Percentiles rank a stretch among this genome's conserved stretches.
These are phyloP conservation scores for Candolleomyces efflorescens DNA, from an alignment of 768 basidiomycete genomes.

Conservation along the genomic window DNA sequence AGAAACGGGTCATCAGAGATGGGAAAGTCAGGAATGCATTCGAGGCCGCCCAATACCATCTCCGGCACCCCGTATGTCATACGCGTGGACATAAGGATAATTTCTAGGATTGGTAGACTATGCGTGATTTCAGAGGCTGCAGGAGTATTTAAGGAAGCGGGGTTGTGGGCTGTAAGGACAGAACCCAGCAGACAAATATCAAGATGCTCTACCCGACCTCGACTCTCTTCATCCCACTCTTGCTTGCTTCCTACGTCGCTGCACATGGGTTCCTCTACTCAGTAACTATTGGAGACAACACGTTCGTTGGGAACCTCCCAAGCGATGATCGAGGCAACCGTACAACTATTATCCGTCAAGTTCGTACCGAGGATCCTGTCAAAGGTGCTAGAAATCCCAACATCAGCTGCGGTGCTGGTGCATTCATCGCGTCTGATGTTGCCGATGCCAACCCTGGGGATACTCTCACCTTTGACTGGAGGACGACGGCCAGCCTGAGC, in stretches of 20 bases:
- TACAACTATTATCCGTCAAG: slow-evolving; percentile 36
- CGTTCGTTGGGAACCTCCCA: slow-evolving; percentile 32
- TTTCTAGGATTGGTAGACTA: too few species aligned
- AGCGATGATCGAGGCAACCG: slow-evolving; percentile 8
- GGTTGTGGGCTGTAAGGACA: too few species aligned
- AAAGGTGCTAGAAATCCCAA: slow-evolving; percentile 55
- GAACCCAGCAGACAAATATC: too few species aligned
- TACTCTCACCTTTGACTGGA: slow-evolving; percentile 52
- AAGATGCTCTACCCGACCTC: too few species aligned
- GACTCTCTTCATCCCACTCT: slow-evolving; percentile 26
- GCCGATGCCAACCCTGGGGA: slow-evolving; percentile 60
- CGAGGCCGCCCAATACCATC: too few species aligned
- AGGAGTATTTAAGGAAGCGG: too few species aligned
- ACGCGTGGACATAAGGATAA: too few species aligned
- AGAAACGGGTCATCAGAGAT: too few species aligned
- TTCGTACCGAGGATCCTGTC: slow-evolving; percentile 33
- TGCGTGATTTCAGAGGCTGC: too few species aligned
- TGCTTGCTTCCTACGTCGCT: slow-evolving; percentile 31
- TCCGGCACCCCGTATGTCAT: too few species aligned
- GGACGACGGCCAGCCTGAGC: slow-evolving; percentile 40
- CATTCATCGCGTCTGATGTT: slow-evolving; percentile 44
- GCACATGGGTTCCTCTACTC: slow-evolving; percentile 41
- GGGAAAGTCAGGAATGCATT: too few species aligned
- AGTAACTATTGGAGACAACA: slow-evolving; percentile 35
- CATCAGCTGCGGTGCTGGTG: slow-evolving; percentile 57